Base-by-base conservation (phyloP, 2,329 filamentous ascomycete genomes). In the Botrytis aclada region DNA sequence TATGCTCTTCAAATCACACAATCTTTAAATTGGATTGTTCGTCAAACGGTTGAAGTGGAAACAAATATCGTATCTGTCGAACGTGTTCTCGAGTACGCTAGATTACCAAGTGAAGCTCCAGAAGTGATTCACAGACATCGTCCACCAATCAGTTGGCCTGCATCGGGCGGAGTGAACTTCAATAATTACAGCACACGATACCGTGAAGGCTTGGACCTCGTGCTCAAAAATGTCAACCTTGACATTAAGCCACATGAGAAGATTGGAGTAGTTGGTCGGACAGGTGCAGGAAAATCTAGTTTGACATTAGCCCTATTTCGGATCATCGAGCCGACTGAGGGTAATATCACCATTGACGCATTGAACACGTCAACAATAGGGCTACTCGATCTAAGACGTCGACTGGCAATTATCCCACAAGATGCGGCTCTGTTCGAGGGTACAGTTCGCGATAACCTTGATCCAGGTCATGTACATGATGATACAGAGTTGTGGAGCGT, bases 21-120 rank as follows among this genome's bases (percentile, higher is more conserved):
- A 77, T 97, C 95, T 51, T 88, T 99, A 79, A 99, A 98, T 85
- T 99, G 96, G 96, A 98, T 99, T 80, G 96, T 99, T 69, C 90
- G 97, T 74, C 96, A 99, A 84, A 98, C 95, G 0, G 96, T 99
- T 47, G 97, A 99, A 83, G 96, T 99, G n/a, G 97, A 99, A 86
- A 98, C 95, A n/a, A 99, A 99, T 83, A 99, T 99, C 80, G 95
- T 99, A 63, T 97, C 95, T 16, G 96, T 99, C 54, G 96, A 99
- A 86, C 92, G 96, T 80, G 95, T 99, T 65, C 90, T 99, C 67
- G 97, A 99, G 83, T 99, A 99, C 83, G 93, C 95, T 73, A 88
- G 89, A 69, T 87, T 99, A 75, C 95, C 95, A 39, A 96, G 92
- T 82, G 96, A 99, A 84, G 95, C 96, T 69, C 94, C 95, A 12